Percentiles rank a stretch among this genome's conserved stretches.
Conservation (phyloP, 257 asterid species). For the Mitragyna speciosa region DNA sequence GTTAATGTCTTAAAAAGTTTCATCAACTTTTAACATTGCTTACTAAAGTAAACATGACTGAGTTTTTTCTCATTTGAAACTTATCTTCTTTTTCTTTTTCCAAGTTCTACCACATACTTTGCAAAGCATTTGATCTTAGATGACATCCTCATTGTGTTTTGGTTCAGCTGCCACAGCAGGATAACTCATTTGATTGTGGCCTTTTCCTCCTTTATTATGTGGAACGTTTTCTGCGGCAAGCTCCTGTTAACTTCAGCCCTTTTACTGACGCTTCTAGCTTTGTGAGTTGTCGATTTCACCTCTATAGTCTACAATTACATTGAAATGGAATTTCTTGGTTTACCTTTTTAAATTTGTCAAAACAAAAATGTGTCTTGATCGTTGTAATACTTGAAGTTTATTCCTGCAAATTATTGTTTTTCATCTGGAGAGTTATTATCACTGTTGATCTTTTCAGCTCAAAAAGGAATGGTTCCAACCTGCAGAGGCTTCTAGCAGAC, state of each 20-base stretch:
- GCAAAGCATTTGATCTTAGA: background rate
- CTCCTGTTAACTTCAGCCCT: conserved; percentile 38
- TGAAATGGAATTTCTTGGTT: background rate
- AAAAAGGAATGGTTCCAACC: conserved; percentile 71
- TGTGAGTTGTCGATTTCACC: conserved; percentile 49
- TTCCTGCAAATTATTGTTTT: background rate
- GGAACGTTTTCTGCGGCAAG: conserved; percentile 71
- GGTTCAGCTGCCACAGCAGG: conserved; percentile 90
- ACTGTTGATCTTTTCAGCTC: conserved; percentile 52
- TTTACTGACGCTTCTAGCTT: conserved; percentile 30
- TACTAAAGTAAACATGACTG: background rate
- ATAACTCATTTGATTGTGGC: conserved; percentile 85
- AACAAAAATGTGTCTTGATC: too few relatives aligned
- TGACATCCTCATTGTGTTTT: conserved; percentile 19
- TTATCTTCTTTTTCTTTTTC: background rate
- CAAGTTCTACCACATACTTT: background rate
- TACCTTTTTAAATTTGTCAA: background rate
- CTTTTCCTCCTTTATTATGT: conserved; percentile 87
- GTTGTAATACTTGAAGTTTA: background rate
- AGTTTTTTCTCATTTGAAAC: background rate
- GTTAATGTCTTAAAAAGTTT: too few relatives aligned
- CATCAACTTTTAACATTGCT: background rate
- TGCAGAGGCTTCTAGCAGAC: conserved; percentile 76
- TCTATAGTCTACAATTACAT: background rate
- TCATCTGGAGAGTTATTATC: background rate